Percentiles rank a stretch among this genome's conserved stretches.
phyloP scores from a whole-genome alignment of 2,329 filamentous ascomycete genomes.

The Hymenotorrendiella dingleyae region DNA sequence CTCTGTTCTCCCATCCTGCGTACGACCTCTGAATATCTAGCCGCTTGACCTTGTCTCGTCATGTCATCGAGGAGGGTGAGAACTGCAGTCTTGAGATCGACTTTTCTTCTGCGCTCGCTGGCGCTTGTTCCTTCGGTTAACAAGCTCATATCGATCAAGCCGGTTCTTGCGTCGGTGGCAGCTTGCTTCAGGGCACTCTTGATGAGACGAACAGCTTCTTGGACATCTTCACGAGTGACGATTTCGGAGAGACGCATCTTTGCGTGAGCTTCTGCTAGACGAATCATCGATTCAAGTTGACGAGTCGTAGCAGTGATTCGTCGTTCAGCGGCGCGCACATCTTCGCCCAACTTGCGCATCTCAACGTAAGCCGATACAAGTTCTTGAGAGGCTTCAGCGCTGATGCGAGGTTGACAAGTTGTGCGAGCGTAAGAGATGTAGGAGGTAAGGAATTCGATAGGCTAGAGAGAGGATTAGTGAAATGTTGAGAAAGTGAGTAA shows the following conservation, averaged over 20 bases:
- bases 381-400: constrained; percentile 72
- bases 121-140: constrained; percentile 91
- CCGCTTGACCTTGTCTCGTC: constrained; percentile 58
- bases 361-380: constrained; percentile 84
- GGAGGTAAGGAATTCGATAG: constrained; percentile 89
- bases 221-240: constrained; percentile 77
- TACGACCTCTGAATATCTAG: constrained; percentile 73
- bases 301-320: constrained; percentile 96
- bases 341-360: constrained; percentile 89
- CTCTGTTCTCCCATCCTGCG: constrained; percentile 66
- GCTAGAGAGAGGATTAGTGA: constrained; percentile 43
- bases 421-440: constrained; percentile 96
- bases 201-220: constrained; percentile 88
- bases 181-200: constrained; percentile 92
- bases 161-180: constrained; percentile 85
- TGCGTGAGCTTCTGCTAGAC: constrained; percentile 89
- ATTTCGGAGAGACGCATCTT: constrained; percentile 83
- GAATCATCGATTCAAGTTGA: constrained; percentile 98
- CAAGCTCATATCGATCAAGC: constrained; percentile 93
- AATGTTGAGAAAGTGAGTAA: constrained; percentile 1
- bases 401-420: constrained; percentile 77
- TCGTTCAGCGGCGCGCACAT: constrained; percentile 82
- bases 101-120: constrained; percentile 74
- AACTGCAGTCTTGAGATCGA: constrained; percentile 78
- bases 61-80: constrained; percentile 75